Percentiles rank a stretch among this genome's conserved stretches.
Evolutionary conservation across 345 rosid genomes (phyloP).

Genomic region (Citropsis articulata): DNA sequence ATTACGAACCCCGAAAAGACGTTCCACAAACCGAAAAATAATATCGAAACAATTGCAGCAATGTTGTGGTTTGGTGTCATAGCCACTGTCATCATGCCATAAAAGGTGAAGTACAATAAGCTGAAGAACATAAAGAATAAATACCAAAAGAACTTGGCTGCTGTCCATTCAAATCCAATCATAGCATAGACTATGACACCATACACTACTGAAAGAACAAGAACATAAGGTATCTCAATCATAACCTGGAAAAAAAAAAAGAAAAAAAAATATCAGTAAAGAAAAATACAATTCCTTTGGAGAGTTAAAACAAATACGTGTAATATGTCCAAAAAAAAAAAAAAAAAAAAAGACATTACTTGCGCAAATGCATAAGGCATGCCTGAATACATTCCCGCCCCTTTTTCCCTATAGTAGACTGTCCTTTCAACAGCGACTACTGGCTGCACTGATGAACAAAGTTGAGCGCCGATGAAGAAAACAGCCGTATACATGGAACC

Average conservation of each 20-base stretch:
- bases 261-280: neutral
- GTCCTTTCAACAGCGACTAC: constrained; percentile 59
- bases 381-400: constrained; percentile 57
- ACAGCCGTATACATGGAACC: constrained; percentile 83
- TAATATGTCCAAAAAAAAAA: neutral
- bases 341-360: constrained; percentile 14
- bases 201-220: constrained; percentile 2
- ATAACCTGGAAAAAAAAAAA: constrained; percentile 5
- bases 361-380: constrained; percentile 49
- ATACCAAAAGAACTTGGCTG: constrained; percentile 13
- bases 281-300: neutral
- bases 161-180: constrained; percentile 18
- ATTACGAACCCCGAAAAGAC: neutral
- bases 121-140: neutral
- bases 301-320: neutral
- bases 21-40: neutral
- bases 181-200: constrained; percentile 15
- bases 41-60: neutral
- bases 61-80: neutral
- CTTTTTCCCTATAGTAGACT: constrained; percentile 46
- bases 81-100: neutral
- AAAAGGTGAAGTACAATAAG: neutral
- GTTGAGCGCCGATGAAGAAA: constrained; percentile 69
- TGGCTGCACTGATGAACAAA: constrained; percentile 56
- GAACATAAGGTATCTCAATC: constrained; percentile 19